These are phyloP conservation scores for Globisporangium alternatum DNA, from an alignment of 352 stramenopile species.

Conservation along the genomic window DNA sequence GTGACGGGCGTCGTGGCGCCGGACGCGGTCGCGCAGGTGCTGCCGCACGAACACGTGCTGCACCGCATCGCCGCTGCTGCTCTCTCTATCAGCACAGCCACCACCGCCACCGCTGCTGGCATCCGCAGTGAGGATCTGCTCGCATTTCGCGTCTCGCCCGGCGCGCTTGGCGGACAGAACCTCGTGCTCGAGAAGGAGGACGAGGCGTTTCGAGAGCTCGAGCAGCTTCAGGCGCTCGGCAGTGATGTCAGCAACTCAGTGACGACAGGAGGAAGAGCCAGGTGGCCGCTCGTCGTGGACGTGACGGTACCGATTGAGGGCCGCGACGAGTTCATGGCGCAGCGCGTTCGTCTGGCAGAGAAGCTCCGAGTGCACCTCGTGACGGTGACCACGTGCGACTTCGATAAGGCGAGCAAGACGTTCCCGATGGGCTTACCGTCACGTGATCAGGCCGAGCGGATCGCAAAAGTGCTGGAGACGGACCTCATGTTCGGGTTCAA, in stretches of 20 bases:
- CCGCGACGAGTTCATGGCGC: slow-evolving; percentile 33
- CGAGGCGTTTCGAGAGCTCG: slow-evolving; percentile 69
- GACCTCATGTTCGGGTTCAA: slow-evolving; percentile 71
- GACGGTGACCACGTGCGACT: slow-evolving; percentile 52
- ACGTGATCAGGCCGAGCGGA: slow-evolving; percentile 39
- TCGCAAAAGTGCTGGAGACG: slow-evolving; percentile 53
- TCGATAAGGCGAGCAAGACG: slow-evolving; percentile 18
- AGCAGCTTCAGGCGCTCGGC: slow-evolving; percentile 23
- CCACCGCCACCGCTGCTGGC: neutral
- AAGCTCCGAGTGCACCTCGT: slow-evolving; percentile 49
- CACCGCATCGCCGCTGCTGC: slow-evolving; percentile 29
- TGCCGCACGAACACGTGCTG: slow-evolving; percentile 65
- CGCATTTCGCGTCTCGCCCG: slow-evolving; percentile 42
- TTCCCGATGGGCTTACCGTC: slow-evolving; percentile 15
- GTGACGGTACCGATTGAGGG: slow-evolving; percentile 47
- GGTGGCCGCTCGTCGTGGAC: slow-evolving; percentile 40
- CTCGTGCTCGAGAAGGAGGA: slow-evolving; percentile 64
- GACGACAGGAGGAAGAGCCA: neutral
- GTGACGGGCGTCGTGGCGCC: slow-evolving; percentile 42
- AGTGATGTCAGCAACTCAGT: neutral
- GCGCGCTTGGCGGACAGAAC: slow-evolving; percentile 37
- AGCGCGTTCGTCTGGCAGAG: slow-evolving; percentile 30
- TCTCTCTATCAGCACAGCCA: neutral
- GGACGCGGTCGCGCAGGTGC: slow-evolving; percentile 31
- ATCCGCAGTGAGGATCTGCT: slow-evolving; percentile 56